These are phyloP conservation scores for Xerocomus brunneocitrinus DNA, from an alignment of 768 basidiomycete genomes.

Conservation along the genomic window DNA sequence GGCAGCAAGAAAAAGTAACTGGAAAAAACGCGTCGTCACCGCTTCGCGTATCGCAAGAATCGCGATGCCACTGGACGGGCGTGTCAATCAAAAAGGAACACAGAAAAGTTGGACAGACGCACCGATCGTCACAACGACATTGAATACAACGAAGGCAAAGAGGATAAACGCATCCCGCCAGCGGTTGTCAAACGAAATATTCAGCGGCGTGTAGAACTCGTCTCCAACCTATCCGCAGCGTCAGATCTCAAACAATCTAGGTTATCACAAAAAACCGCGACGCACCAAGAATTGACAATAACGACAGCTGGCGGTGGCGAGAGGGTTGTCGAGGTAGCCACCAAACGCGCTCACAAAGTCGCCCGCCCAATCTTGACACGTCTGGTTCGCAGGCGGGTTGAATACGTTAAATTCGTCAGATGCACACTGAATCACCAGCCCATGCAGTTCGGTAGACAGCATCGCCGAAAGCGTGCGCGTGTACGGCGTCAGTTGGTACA, in stretches of 20 bases:
- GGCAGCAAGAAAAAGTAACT: not conserved
- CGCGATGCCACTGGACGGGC: slow-evolving; percentile 53
- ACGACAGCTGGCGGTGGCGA: slow-evolving; percentile 55
- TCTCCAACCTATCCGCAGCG: slow-evolving; percentile 46
- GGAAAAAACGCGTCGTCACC: slow-evolving; percentile 21
- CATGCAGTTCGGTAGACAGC: slow-evolving; percentile 74
- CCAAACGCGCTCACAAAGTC: slow-evolving; percentile 58
- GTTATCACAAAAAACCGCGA: not conserved
- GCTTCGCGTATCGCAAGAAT: slow-evolving; percentile 67
- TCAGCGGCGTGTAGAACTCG: slow-evolving; percentile 64
- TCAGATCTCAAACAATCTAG: not conserved
- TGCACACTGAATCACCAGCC: slow-evolving; percentile 59
- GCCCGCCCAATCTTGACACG: slow-evolving; percentile 66
- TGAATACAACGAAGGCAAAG: slow-evolving; percentile 67
- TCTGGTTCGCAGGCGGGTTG: slow-evolving; percentile 68
- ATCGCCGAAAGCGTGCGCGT: slow-evolving; percentile 69
- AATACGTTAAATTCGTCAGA: slow-evolving; percentile 68
- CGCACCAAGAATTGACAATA: slow-evolving; percentile 63
- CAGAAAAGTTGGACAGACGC: slow-evolving; percentile 10
- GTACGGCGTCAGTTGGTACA: slow-evolving; percentile 69
- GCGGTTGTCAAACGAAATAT: slow-evolving; percentile 55
- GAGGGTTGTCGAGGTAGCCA: slow-evolving; percentile 70
- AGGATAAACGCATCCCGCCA: slow-evolving; percentile 71
- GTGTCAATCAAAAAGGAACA: not conserved
- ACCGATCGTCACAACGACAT: slow-evolving; percentile 57